A percentile compares a stretch with the other conserved stretches of the same genome.
Evolutionary conservation across 331 rosid genomes (phyloP).

Genomic region (Ulmus americana): DNA sequence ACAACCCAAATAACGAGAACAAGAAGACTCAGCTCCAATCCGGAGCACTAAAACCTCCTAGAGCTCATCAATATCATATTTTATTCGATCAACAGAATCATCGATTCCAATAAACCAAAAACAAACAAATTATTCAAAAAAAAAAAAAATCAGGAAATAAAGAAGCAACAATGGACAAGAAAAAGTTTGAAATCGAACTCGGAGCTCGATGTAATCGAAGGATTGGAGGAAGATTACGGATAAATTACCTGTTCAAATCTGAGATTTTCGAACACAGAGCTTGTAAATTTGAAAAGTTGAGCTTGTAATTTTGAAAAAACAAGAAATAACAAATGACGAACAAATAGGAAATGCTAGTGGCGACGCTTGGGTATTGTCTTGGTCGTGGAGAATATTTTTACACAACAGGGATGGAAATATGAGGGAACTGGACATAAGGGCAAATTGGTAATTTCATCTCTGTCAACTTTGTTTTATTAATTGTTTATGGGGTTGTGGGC

Average conservation of each 20-base stretch:
- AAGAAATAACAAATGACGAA: no score
- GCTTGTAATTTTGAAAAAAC: neutral
- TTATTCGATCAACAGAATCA: neutral
- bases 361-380: constrained; percentile 12
- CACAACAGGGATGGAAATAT: neutral
- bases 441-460: constrained; percentile 9
- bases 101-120: neutral
- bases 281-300: constrained; percentile 14
- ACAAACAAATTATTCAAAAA: constrained; percentile 7
- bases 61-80: neutral
- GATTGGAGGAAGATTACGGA: neutral
- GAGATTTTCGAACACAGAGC: constrained; percentile 7
- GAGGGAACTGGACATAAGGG: constrained; percentile 7
- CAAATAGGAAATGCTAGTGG: neutral
- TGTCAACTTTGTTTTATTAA: no score
- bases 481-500: neutral
- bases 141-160: neutral
- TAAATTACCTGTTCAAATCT: constrained; percentile 32
- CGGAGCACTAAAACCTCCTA: constrained; percentile 8
- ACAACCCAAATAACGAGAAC: neutral
- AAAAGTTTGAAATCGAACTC: neutral
- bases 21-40: constrained; percentile 17
- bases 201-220: constrained; percentile 2
- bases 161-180: neutral
- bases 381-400: constrained; percentile 15